Evolutionary conservation across 306 rosid species (phyloP).

Genomic region (Glycine soja): DNA sequence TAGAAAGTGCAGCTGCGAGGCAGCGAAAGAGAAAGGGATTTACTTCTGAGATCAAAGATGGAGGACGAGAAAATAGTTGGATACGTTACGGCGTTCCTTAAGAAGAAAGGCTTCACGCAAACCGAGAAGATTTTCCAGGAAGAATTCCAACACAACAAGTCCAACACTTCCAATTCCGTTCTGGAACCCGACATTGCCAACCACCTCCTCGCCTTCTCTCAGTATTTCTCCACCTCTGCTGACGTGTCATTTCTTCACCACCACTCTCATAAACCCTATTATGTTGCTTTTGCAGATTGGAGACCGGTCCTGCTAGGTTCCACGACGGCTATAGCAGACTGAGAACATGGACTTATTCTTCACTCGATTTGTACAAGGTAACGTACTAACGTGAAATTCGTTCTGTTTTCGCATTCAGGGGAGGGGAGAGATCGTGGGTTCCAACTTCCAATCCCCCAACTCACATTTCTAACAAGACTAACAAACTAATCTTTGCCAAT

Average conservation of each 20-base stretch:
- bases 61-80: constrained; percentile 73
- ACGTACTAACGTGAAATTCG: not conserved
- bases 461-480: no score
- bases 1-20: no score
- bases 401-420: no score
- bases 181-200: constrained; percentile 71
- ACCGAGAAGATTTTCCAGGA: constrained; percentile 78
- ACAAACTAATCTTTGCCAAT: no score
- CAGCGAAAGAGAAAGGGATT: not conserved
- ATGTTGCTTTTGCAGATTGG: constrained; percentile 55
- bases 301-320: constrained; percentile 76
- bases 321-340: constrained; percentile 87
- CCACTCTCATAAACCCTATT: not conserved
- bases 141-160: constrained; percentile 61
- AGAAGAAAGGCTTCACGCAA: constrained; percentile 79
- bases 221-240: constrained; percentile 44
- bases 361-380: constrained; percentile 90
- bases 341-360: constrained; percentile 83
- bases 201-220: constrained; percentile 66
- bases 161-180: constrained; percentile 46
- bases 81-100: constrained; percentile 63
- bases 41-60: constrained; percentile 44
- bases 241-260: not conserved
- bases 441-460: no score
- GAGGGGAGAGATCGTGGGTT: no score